Conservation (phyloP, 2,329 filamentous ascomycete species). For the Neonectria punicea region DNA sequence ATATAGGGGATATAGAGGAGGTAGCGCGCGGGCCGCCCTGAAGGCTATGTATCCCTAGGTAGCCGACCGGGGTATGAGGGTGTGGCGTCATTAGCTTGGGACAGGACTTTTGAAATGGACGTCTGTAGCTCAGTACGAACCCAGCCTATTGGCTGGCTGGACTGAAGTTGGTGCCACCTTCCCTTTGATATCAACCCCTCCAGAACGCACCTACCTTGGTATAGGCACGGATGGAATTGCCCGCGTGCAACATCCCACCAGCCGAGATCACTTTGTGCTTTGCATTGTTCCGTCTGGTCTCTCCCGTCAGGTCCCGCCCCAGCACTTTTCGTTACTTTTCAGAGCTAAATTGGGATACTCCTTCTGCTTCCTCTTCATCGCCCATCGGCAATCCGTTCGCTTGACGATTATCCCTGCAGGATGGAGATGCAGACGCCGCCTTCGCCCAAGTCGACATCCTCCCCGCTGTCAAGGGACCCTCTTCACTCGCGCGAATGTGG, state of each 20-base stretch:
- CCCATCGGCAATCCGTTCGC: background rate
- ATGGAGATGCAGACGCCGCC: conserved; percentile 4
- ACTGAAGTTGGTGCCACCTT: conserved; percentile 17
- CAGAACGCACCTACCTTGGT: background rate
- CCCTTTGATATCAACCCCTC: background rate
- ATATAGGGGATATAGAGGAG: too few species aligned
- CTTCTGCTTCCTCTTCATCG: background rate
- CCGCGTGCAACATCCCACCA: background rate
- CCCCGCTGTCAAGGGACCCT: conserved; percentile 19
- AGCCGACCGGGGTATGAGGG: too few species aligned
- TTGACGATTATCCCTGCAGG: conserved; percentile 18
- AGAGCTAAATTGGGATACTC: too few species aligned
- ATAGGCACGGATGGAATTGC: background rate
- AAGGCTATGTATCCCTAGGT: too few species aligned
- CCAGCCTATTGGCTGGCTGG: background rate
- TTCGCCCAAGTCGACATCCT: conserved; percentile 16
- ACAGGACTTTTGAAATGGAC: too few species aligned
- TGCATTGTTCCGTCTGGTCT: background rate
- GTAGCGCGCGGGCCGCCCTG: too few species aligned
- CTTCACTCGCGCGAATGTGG: conserved; percentile 16
- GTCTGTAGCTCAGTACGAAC: conserved; percentile 11
- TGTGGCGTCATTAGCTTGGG: too few species aligned
- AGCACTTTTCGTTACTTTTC: background rate
- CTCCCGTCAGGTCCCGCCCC: background rate
- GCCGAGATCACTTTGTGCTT: background rate